Evolutionary conservation across 495 filamentous ascomycete species (phyloP).

Genomic region (Recurvomyces mirabilis): DNA sequence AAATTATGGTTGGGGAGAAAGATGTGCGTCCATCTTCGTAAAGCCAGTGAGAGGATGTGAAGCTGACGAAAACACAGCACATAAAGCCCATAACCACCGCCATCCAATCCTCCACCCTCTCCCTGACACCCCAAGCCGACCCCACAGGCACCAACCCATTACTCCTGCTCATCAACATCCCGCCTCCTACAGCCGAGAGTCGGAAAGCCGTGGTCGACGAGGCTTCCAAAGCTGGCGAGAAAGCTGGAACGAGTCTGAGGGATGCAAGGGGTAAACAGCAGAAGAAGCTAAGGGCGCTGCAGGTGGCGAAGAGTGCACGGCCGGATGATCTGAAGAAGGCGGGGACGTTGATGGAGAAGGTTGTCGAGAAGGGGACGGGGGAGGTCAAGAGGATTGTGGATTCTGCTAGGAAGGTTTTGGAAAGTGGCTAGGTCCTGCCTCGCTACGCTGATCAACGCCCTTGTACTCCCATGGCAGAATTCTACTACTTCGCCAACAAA

Average conservation of each 20-base stretch:
- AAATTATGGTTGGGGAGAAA: conserved; percentile 52
- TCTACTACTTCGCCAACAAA: no score
- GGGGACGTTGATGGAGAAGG: conserved; percentile 51
- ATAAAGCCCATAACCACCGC: conserved; percentile 62
- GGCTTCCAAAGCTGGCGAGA: conserved; percentile 52
- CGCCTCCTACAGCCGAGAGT: conserved; percentile 54
- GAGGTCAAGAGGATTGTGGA: conserved; percentile 62
- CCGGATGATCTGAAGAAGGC: conserved; percentile 60
- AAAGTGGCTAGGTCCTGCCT: conserved; percentile 28
- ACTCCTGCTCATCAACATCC: conserved; percentile 64
- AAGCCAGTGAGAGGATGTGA: background rate
- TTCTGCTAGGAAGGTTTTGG: conserved; percentile 47
- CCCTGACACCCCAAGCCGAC: conserved; percentile 59
- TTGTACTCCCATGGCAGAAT: no score
- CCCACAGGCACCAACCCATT: conserved; percentile 47
- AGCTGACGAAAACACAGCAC: conserved; percentile 32
- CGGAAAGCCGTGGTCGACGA: conserved; percentile 41
- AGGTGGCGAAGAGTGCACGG: conserved; percentile 43
- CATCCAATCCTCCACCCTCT: conserved; percentile 55
- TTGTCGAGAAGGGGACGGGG: conserved; percentile 56
- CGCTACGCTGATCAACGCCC: no score
- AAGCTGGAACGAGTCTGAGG: conserved; percentile 41
- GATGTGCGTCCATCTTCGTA: conserved; percentile 36
- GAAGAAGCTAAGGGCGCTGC: conserved; percentile 53
- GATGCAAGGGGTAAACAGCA: conserved; percentile 47